phyloP scores from a whole-genome alignment of 176 grass and related monocot species.

The Zea luxurians region DNA sequence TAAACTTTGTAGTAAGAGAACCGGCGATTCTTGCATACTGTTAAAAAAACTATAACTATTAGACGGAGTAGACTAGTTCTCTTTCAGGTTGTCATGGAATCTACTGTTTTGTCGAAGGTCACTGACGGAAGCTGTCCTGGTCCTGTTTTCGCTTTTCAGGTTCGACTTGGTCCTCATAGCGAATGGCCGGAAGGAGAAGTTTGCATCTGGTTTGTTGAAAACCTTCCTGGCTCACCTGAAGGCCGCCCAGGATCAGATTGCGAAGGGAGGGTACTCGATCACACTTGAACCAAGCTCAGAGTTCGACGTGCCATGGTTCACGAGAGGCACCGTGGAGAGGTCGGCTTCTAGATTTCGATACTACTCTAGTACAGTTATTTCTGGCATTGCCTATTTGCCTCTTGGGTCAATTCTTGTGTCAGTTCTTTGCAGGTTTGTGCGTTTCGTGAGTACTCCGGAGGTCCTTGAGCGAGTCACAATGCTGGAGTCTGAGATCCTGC shows the following conservation, averaged over 20 bases:
- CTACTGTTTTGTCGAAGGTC: slow-evolving; percentile 14
- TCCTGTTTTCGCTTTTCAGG: slow-evolving; percentile 45
- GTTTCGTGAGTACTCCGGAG: slow-evolving; percentile 94
- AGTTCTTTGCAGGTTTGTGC: slow-evolving; percentile 71
- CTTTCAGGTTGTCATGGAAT: neutral
- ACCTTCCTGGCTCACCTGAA: slow-evolving; percentile 84
- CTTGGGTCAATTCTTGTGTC: slow-evolving; percentile 27
- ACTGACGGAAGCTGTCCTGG: slow-evolving; percentile 23
- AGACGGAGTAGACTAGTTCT: neutral
- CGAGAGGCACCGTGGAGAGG: slow-evolving; percentile 79
- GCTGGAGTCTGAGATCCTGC: slow-evolving; percentile 88
- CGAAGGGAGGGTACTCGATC: slow-evolving; percentile 89
- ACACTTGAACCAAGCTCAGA: slow-evolving; percentile 61
- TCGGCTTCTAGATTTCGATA: slow-evolving; percentile 32
- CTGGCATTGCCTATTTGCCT: neutral
- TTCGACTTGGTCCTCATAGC: slow-evolving; percentile 85
- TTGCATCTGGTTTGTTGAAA: slow-evolving; percentile 89
- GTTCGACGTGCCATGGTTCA: slow-evolving; percentile 66
- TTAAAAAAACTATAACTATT: neutral
- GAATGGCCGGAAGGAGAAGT: slow-evolving; percentile 84
- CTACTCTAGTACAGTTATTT: neutral
- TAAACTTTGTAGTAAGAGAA: neutral
- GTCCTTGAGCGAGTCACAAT: slow-evolving; percentile 91
- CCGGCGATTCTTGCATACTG: neutral
- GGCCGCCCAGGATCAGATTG: slow-evolving; percentile 83